Conservation (phyloP, 768 basidiomycete genomes). For the Chalciporus chontae region DNA sequence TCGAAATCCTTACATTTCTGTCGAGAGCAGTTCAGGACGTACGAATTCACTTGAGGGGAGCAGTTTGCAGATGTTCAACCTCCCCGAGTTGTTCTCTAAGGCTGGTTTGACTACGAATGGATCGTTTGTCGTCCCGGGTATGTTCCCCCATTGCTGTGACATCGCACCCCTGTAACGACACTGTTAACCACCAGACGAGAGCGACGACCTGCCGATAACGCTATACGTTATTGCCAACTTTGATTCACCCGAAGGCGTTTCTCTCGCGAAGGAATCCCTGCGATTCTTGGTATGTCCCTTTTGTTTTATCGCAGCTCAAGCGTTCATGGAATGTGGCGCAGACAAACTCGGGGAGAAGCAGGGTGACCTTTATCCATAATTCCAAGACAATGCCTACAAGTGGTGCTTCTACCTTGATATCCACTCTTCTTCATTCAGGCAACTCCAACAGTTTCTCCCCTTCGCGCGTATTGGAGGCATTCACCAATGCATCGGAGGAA, state of each 20-base stretch:
- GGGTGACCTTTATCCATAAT: constrained; percentile 79
- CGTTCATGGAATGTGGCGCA: constrained; percentile 21
- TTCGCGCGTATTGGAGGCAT: constrained; percentile 12
- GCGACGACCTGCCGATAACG: constrained; percentile 37
- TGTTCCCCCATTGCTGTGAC: constrained; percentile 15
- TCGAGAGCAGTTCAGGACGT: constrained; percentile 37
- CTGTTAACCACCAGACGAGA: constrained; percentile 5
- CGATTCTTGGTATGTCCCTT: constrained; percentile 52
- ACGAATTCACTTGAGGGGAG: constrained; percentile 10
- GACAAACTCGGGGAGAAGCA: constrained; percentile 45
- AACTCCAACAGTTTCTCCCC: constrained; percentile 31
- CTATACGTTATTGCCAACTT: constrained; percentile 76
- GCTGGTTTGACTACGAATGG: constrained; percentile 40
- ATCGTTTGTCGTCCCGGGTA: constrained; percentile 66
- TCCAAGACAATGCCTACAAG: constrained; percentile 33
- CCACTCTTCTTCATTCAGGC: constrained; percentile 44
- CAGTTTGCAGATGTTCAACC: constrained; percentile 21
- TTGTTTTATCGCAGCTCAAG: not conserved
- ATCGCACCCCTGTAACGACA: constrained; percentile 5
- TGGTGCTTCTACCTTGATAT: constrained; percentile 43
- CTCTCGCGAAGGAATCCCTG: constrained; percentile 64
- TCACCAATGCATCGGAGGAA: constrained; percentile 11
- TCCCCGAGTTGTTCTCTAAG: constrained; percentile 28
- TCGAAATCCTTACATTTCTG: constrained; percentile 76
- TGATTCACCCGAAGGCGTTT: constrained; percentile 55